Conservation (phyloP, 164 flowering plant species). For the Nelumbo lutea region DNA sequence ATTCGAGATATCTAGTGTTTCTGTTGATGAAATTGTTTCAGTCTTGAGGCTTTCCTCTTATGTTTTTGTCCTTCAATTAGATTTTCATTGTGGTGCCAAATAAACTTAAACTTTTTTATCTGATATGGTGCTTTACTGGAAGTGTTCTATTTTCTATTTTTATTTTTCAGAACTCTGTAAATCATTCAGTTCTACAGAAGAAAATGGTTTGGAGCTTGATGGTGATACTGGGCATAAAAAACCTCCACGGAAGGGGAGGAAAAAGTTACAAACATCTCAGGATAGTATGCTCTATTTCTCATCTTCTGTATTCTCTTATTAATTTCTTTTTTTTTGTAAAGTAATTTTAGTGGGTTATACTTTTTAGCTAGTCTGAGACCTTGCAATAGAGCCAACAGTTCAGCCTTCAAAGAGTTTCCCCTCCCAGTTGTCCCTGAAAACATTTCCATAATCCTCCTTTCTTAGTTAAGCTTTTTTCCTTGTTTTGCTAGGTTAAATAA, state of each 20-base stretch:
- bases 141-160: conserved; percentile 1
- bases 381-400: too few relatives aligned
- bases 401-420: too few relatives aligned
- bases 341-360: not conserved
- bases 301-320: not conserved
- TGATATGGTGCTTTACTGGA: conserved; percentile 11
- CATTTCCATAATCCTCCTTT: too few relatives aligned
- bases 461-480: not conserved
- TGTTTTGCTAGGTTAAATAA: not conserved
- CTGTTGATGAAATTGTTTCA: too few relatives aligned
- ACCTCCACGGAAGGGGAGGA: conserved; percentile 67
- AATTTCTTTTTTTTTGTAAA: not conserved
- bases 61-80: not conserved
- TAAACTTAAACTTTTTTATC: not conserved
- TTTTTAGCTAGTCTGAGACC: not conserved
- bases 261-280: conserved; percentile 38
- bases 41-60: too few relatives aligned
- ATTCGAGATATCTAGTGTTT: too few relatives aligned
- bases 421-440: too few relatives aligned
- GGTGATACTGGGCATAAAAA: conserved; percentile 49
- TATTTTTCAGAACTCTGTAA: conserved; percentile 60
- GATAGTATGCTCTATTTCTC: conserved; percentile 48
- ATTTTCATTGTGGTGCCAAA: not conserved
- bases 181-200: conserved; percentile 35
- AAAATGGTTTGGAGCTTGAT: conserved; percentile 36